Evolutionary conservation across 2,329 filamentous ascomycete genomes (phyloP).

Genomic region (Onygenales sp.): DNA sequence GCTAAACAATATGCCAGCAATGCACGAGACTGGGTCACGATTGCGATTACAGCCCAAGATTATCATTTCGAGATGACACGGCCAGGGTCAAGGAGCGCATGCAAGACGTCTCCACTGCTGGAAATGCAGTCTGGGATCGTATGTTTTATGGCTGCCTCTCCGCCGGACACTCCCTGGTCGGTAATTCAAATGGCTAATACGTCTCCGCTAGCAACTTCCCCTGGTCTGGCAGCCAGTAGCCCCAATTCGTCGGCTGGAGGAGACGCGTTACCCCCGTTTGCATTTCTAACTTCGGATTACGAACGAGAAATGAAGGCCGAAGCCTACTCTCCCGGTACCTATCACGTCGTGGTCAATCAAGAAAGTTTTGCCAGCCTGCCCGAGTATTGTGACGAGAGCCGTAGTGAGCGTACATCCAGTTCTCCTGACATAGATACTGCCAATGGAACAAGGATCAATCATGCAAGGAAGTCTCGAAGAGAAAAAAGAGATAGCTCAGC

Average conservation of each 20-base stretch:
- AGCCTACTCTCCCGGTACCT: constrained; percentile 43
- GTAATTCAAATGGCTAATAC: constrained; percentile 10
- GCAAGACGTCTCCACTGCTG: constrained; percentile 41
- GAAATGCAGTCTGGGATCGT: constrained; percentile 49
- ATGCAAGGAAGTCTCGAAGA: constrained; percentile 19
- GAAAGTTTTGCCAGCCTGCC: constrained; percentile 44
- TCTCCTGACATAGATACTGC: constrained; percentile 5
- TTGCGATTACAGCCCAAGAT: constrained; percentile 49
- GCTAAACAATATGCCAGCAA: constrained; percentile 29
- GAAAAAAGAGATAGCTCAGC: constrained; percentile 8
- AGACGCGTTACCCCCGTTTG: constrained; percentile 47
- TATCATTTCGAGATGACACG: constrained; percentile 48
- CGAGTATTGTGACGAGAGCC: constrained; percentile 36
- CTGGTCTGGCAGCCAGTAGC: constrained; percentile 17
- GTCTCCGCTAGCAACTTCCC: constrained; percentile 19
- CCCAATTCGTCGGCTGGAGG: constrained; percentile 22
- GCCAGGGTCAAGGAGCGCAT: constrained; percentile 42
- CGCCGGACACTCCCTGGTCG: neutral
- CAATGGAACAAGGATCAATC: constrained; percentile 8
- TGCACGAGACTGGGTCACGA: constrained; percentile 46
- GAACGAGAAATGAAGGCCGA: constrained; percentile 50
- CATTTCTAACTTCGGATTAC: constrained; percentile 45
- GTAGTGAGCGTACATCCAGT: neutral
- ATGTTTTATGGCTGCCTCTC: constrained; percentile 19
- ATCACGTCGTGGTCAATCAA: constrained; percentile 46